Conservation (phyloP, 805 yeast genomes). For the Metschnikowia hibisci region DNA sequence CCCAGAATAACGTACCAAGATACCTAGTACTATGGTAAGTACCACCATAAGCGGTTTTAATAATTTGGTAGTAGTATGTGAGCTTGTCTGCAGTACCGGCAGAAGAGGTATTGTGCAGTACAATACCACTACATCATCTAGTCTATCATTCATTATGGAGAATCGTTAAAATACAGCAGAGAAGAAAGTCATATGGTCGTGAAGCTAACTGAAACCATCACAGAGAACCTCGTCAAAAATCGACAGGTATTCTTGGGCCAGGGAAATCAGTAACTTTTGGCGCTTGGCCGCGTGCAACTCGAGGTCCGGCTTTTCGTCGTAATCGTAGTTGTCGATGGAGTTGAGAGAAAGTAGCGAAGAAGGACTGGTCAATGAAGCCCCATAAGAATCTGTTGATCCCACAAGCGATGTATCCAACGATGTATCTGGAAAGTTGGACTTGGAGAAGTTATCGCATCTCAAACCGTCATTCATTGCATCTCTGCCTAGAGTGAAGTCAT, state of each 20-base stretch:
- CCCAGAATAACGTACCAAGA: no score
- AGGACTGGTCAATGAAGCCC: slow-evolving; percentile 31
- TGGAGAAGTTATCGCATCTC: not conserved
- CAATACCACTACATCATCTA: no score
- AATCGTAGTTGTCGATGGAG: slow-evolving; percentile 24
- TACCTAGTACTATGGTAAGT: no score
- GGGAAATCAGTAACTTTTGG: slow-evolving; percentile 15
- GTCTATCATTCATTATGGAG: no score
- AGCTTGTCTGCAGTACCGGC: no score
- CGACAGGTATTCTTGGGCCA: slow-evolving; percentile 15
- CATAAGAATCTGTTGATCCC: slow-evolving; percentile 6
- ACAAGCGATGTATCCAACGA: not conserved
- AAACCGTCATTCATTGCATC: slow-evolving; percentile 5
- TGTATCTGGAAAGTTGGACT: slow-evolving; percentile 6
- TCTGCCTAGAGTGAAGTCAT: slow-evolving; percentile 3
- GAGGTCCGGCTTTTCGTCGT: slow-evolving; percentile 13
- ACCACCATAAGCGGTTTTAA: no score
- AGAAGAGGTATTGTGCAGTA: no score
- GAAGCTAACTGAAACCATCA: slow-evolving; percentile 15
- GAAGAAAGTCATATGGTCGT: slow-evolving; percentile 7
- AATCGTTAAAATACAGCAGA: slow-evolving; percentile 9
- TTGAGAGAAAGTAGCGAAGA: slow-evolving; percentile 33
- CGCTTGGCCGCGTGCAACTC: slow-evolving; percentile 15
- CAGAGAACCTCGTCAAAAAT: slow-evolving; percentile 21
- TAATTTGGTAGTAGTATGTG: not conserved